Conservation (phyloP, 2,329 filamentous ascomycete species). For the Tolypocladium sp. region DNA sequence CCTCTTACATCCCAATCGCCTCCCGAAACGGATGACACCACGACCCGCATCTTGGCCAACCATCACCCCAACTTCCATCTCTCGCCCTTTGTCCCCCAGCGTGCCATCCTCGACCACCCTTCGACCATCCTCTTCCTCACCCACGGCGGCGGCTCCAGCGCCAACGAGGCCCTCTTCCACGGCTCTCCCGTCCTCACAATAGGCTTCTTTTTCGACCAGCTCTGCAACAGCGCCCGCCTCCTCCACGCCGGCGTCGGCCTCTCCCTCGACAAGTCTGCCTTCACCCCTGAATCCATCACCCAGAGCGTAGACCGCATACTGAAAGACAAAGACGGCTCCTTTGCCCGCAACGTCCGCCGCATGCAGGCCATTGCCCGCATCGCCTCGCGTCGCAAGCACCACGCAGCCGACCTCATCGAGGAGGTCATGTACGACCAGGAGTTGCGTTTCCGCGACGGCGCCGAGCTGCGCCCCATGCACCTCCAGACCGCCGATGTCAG, state of each 20-base stretch:
- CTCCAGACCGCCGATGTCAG: conserved; percentile 32
- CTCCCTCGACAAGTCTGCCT: conserved; percentile 25
- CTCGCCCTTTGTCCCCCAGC: conserved; percentile 28
- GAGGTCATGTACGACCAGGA: conserved; percentile 29
- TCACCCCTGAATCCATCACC: conserved; percentile 13
- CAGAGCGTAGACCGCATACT: not conserved
- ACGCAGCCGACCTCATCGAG: conserved; percentile 29
- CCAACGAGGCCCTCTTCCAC: conserved; percentile 30
- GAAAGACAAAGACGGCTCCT: conserved; percentile 20
- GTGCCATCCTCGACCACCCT: conserved; percentile 26
- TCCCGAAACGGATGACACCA: not conserved
- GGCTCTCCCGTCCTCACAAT: conserved; percentile 25
- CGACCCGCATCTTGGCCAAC: not conserved
- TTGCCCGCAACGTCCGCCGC: conserved; percentile 22
- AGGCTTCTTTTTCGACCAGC: conserved; percentile 32
- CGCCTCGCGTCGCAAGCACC: conserved; percentile 24
- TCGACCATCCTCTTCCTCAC: conserved; percentile 27
- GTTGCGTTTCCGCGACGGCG: conserved; percentile 9
- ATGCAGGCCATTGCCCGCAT: conserved; percentile 28
- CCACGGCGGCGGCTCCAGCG: conserved; percentile 30
- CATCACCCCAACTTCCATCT: conserved; percentile 18
- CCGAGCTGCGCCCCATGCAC: conserved; percentile 20
- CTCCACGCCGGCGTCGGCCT: conserved; percentile 22
- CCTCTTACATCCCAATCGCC: not conserved
- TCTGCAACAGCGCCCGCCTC: conserved; percentile 26